Percentiles rank a stretch among this genome's conserved stretches.
Conservation (phyloP, 2,329 filamentous ascomycete species). For the Alternaria longipes region DNA sequence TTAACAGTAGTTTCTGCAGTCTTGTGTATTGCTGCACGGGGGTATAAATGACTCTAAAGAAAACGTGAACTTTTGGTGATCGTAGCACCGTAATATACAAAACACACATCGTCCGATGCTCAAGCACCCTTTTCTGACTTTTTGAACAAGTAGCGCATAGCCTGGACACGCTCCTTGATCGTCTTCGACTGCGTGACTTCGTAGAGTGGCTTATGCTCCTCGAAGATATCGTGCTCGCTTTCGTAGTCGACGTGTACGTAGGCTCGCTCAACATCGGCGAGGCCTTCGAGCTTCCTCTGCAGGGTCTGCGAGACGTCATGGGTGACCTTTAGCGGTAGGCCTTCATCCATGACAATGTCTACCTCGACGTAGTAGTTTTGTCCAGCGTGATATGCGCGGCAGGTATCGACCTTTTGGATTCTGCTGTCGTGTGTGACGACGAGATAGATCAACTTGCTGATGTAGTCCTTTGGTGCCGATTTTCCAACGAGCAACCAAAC, state of each 20-base stretch:
- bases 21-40: not conserved
- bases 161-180: conserved; percentile 46
- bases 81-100: not conserved
- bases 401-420: conserved; percentile 68
- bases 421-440: conserved; percentile 63
- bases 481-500: conserved; percentile 70
- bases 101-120: not conserved
- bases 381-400: conserved; percentile 69
- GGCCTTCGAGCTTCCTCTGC: conserved; percentile 68
- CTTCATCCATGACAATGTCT: conserved; percentile 68
- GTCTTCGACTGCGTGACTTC: conserved; percentile 44
- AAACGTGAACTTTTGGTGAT: not conserved
- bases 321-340: conserved; percentile 63
- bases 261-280: conserved; percentile 54
- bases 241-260: conserved; percentile 63
- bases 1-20: not conserved
- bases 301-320: conserved; percentile 69
- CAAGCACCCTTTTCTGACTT: not conserved
- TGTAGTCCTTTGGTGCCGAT: conserved; percentile 65
- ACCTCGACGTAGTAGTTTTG: conserved; percentile 70
- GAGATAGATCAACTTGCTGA: conserved; percentile 66
- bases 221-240: conserved; percentile 49
- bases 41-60: not conserved
- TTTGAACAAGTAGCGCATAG: conserved; percentile 37
- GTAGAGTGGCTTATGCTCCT: conserved; percentile 53